Percentiles rank a stretch among this genome's conserved stretches.
Evolutionary conservation across 1,284 basidiomycete species (phyloP).

Genomic region (Irpex sp.): DNA sequence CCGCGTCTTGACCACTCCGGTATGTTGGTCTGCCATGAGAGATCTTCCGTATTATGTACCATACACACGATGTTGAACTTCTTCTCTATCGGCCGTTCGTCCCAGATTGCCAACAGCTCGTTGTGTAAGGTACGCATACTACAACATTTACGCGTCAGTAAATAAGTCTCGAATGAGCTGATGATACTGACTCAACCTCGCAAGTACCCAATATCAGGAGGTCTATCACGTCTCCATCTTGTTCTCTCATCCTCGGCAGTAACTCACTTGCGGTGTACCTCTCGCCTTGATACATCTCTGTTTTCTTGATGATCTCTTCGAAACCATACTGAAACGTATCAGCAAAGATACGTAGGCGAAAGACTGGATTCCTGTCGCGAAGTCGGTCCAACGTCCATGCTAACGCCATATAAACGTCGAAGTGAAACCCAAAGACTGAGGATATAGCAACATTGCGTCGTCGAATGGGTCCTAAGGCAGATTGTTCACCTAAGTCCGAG

Average conservation of each 20-base stretch:
- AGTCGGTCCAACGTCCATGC: constrained; percentile 30
- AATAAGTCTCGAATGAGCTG: background rate
- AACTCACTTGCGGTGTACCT: constrained; percentile 21
- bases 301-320: constrained; percentile 26
- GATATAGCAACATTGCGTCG: constrained; percentile 26
- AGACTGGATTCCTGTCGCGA: constrained; percentile 15
- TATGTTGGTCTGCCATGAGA: constrained; percentile 29
- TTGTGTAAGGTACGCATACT: constrained; percentile 26
- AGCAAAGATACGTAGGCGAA: constrained; percentile 26
- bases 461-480: constrained; percentile 1
- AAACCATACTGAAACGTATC: constrained; percentile 28
- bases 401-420: constrained; percentile 34
- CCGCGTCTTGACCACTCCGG: constrained; percentile 32
- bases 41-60: constrained; percentile 32
- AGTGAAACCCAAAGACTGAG: constrained; percentile 29
- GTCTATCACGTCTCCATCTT: constrained; percentile 25
- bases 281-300: constrained; percentile 27
- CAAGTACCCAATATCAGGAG: constrained; percentile 35
- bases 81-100: constrained; percentile 27
- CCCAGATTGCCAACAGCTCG: constrained; percentile 31
- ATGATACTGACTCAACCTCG: constrained; percentile 29
- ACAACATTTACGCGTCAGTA: background rate
- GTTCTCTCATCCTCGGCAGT: constrained; percentile 19
- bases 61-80: constrained; percentile 38
- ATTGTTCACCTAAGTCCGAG: background rate